Percentiles rank a stretch among this genome's conserved stretches.
phyloP scores from a whole-genome alignment of 2,329 filamentous ascomycete genomes.

The Penicillium hordei region DNA sequence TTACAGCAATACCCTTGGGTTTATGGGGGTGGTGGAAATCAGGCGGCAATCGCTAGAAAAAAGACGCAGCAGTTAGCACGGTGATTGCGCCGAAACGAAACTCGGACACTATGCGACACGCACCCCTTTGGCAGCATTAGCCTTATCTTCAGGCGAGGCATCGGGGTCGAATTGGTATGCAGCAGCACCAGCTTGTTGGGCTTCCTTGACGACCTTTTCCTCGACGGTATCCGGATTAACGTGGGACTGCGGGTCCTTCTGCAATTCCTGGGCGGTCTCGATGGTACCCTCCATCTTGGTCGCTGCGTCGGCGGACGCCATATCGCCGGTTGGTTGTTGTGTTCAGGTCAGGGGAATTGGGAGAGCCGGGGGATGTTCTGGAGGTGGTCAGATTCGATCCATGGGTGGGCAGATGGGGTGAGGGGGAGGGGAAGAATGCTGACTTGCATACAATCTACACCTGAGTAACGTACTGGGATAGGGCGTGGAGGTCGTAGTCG shows the following conservation, averaged over 20 bases:
- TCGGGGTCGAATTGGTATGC: slow-evolving; percentile 87
- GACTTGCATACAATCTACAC: not conserved
- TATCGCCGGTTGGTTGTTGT: slow-evolving; percentile 17
- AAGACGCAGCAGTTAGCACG: slow-evolving; percentile 13
- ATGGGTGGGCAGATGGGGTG: not conserved
- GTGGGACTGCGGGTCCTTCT: slow-evolving; percentile 61
- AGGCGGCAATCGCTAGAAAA: slow-evolving; percentile 59
- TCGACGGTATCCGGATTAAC: slow-evolving; percentile 71
- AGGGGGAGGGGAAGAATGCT: not conserved
- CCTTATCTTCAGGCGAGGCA: slow-evolving; percentile 80
- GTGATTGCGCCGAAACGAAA: not conserved
- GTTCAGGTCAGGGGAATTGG: slow-evolving; percentile 1
- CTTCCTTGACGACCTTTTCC: slow-evolving; percentile 71
- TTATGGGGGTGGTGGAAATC: slow-evolving; percentile 57
- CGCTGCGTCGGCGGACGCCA: slow-evolving; percentile 52
- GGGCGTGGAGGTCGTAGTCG: not conserved
- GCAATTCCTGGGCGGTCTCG: slow-evolving; percentile 63
- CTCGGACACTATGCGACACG: slow-evolving; percentile 37
- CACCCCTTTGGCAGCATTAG: slow-evolving; percentile 73
- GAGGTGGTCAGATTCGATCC: not conserved
- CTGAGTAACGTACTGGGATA: not conserved
- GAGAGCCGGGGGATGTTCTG: not conserved
- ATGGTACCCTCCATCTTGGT: slow-evolving; percentile 78
- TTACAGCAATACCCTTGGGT: slow-evolving; percentile 53
- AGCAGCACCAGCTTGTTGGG: slow-evolving; percentile 71